Evolutionary conservation across 2,329 filamentous ascomycete species (phyloP).

Genomic region (Calonectria naviculata): DNA sequence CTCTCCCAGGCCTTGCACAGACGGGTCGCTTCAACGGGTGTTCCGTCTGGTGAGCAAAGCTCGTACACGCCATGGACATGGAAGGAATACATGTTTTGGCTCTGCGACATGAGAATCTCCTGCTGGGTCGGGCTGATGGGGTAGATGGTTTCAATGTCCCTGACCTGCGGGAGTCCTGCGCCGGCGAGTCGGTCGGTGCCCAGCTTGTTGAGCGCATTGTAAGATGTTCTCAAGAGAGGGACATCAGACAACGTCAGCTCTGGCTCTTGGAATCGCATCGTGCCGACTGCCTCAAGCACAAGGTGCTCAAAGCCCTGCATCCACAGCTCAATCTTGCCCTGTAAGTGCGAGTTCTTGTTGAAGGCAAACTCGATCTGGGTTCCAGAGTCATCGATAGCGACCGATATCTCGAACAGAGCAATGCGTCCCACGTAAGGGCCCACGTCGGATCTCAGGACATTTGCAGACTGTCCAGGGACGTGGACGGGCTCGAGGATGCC

Average conservation of each 20-base stretch:
- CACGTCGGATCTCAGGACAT: conserved; percentile 55
- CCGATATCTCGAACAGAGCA: conserved; percentile 62
- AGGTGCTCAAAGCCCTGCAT: conserved; percentile 58
- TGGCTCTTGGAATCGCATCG: conserved; percentile 53
- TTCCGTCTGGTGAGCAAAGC: conserved; percentile 51
- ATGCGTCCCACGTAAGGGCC: conserved; percentile 59
- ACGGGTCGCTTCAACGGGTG: conserved; percentile 53
- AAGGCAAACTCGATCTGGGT: conserved; percentile 60
- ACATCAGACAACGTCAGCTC: conserved; percentile 63
- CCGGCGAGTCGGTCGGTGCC: conserved; percentile 54
- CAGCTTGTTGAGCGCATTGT: conserved; percentile 57
- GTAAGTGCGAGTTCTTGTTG: conserved; percentile 53
- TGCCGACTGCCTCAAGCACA: conserved; percentile 55
- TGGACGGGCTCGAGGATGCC: conserved; percentile 61
- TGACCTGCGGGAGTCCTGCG: conserved; percentile 53
- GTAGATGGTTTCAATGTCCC: conserved; percentile 61
- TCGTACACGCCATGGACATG: conserved; percentile 61
- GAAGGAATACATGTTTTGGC: conserved; percentile 52
- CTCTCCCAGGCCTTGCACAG: conserved; percentile 63
- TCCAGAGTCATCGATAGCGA: conserved; percentile 55
- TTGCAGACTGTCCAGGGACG: conserved; percentile 51
- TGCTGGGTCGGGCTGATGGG: conserved; percentile 62
- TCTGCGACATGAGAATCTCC: conserved; percentile 60
- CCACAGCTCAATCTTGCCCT: conserved; percentile 58
- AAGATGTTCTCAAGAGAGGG: conserved; percentile 59